A percentile compares a stretch with the other conserved stretches of the same genome.
phyloP scores from a whole-genome alignment of 1,284 basidiomycete species.

The Bondarzewia mesenterica region DNA sequence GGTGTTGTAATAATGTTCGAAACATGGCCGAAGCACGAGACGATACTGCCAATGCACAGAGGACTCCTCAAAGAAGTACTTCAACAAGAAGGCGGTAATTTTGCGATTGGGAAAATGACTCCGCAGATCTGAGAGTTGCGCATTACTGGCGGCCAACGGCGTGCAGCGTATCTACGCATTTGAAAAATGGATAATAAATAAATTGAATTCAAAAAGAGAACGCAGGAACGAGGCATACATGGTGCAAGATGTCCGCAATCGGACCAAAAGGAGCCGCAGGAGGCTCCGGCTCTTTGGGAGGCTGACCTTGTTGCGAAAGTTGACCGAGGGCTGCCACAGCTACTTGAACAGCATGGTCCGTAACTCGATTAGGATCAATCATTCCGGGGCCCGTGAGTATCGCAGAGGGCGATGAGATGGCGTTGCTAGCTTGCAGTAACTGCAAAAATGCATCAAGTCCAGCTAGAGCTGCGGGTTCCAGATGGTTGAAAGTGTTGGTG shows the following conservation, averaged over 20 bases:
- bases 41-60: constrained; percentile 16
- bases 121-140: constrained; percentile 7
- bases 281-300: neutral
- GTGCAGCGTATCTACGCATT: constrained; percentile 1
- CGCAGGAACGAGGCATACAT: neutral
- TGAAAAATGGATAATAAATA: neutral
- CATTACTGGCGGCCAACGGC: neutral
- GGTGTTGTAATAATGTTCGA: constrained; percentile 14
- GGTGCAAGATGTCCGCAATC: constrained; percentile 3
- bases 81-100: constrained; percentile 13
- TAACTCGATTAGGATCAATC: neutral
- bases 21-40: constrained; percentile 15
- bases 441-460: constrained; percentile 15
- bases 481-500: constrained; percentile 5
- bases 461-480: constrained; percentile 10
- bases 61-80: constrained; percentile 16
- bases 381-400: neutral
- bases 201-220: neutral
- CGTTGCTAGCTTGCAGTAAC: constrained; percentile 9
- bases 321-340: constrained; percentile 10
- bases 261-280: constrained; percentile 2
- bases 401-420: neutral
- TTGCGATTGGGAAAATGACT: constrained; percentile 16
- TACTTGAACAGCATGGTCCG: constrained; percentile 5
- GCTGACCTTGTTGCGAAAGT: constrained; percentile 5